Evolutionary conservation across 2,329 filamentous ascomycete genomes (phyloP), one percentile per base, ranked within the genome.

Genomic region (Scytalidium lignicola): DNA sequence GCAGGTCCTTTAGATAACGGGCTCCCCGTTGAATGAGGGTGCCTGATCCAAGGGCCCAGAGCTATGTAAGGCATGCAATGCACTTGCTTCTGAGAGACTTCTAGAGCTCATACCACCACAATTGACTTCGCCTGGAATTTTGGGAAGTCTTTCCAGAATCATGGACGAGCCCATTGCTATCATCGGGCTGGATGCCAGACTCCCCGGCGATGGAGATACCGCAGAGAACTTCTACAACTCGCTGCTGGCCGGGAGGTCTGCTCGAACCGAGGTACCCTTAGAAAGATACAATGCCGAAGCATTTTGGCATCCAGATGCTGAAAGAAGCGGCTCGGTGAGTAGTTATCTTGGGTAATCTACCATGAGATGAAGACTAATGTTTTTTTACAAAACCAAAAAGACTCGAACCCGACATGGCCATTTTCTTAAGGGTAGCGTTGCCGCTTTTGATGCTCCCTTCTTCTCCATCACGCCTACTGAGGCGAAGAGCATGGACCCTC

Each of bases 401-500:
- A 10, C 32, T 19, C n/a, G 44, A 9, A 18, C 15, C 5, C 4
- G 18, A 19, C 7, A 46, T 19, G 44, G 7, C 4, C 44, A 46
- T 21, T 46, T 46, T 23, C 28, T 46, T 13, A 8, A 19, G 19
- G 80, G 87, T 52, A 78, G 88, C 55, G 85, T 85, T 0, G 83
- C 84, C 49, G 73, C 84, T 45, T 91, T 91, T 60, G 53, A 55
- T 45, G 53, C 53, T 15, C 51, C 51, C 4, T 64, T 64, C 39
- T 64, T 91, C 77, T 88, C 88, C 68, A 89, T 91, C 80, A 90
- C 85, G 23, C 85, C 86, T 5, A 80, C 85, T 56, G 86, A 90
- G 67, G 87, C 87, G 32, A 78, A 81, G 45, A 84, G 89, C 62
- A 89, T 86, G 3, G 87, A 91, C 61, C 87, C 88, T 1, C 88